These are phyloP conservation scores for Crithidia mellificae DNA, from an alignment of 208 protist genomes.

Conservation along the genomic window DNA sequence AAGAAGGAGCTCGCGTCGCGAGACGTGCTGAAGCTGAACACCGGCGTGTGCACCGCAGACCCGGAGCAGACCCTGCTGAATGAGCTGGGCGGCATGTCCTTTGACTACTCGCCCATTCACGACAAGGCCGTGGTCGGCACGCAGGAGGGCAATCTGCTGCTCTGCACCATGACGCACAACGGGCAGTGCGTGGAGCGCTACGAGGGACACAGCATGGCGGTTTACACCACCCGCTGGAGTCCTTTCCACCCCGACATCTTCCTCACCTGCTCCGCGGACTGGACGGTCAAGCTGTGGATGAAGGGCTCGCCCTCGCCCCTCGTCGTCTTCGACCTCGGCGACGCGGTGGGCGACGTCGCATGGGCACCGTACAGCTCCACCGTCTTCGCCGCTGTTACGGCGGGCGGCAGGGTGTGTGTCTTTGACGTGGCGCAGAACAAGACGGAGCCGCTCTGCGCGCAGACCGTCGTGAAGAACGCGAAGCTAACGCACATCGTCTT, in stretches of 20 bases:
- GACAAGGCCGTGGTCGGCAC: constrained; percentile 96
- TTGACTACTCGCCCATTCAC: constrained; percentile 93
- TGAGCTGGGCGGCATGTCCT: constrained; percentile 94
- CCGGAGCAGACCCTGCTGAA: constrained; percentile 85
- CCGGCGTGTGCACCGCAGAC: constrained; percentile 70
- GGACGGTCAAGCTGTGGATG: constrained; percentile 98
- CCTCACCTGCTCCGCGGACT: constrained; percentile 95
- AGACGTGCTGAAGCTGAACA: constrained; percentile 89
- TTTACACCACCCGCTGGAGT: constrained; percentile 97
- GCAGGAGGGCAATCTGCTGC: constrained; percentile 95
- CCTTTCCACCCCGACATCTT: constrained; percentile 95
- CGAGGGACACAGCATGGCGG: constrained; percentile 92
- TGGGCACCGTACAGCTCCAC: constrained; percentile 97
- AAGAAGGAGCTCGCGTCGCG: constrained; percentile 96
- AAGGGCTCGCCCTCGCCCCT: constrained; percentile 81
- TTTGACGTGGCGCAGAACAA: constrained; percentile 95
- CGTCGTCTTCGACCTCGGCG: constrained; percentile 95
- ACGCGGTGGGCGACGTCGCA: constrained; percentile 94
- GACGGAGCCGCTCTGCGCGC: constrained; percentile 94
- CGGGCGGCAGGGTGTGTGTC: constrained; percentile 93
- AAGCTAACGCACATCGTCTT: constrained; percentile 97
- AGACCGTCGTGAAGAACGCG: constrained; percentile 96
- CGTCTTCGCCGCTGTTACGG: constrained; percentile 96
- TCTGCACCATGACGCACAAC: constrained; percentile 96
- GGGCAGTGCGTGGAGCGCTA: constrained; percentile 95